These are phyloP conservation scores for Neurospora africana DNA, from an alignment of 495 filamentous ascomycete genomes.

Conservation along the genomic window DNA sequence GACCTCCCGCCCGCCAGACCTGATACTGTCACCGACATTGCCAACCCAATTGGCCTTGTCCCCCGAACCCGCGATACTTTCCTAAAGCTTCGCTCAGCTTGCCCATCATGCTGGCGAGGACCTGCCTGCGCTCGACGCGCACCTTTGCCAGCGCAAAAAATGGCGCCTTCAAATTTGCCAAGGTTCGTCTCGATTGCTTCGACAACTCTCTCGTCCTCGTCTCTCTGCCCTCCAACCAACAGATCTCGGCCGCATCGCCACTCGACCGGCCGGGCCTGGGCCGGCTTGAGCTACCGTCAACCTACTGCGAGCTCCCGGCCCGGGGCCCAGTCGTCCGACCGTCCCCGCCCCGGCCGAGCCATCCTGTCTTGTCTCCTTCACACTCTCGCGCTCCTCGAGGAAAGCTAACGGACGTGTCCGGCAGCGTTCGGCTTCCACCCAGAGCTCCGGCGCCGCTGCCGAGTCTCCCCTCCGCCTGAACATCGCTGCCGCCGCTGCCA, in stretches of 20 bases:
- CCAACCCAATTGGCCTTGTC: constrained; percentile 31
- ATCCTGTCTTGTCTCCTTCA: neutral
- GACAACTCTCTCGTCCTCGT: neutral
- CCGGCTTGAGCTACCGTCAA: neutral
- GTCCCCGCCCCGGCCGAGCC: neutral
- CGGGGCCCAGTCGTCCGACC: neutral
- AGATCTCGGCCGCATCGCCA: neutral
- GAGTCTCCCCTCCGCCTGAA: constrained; percentile 58
- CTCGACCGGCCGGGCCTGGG: neutral
- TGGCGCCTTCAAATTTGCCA: constrained; percentile 46
- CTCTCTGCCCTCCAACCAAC: neutral
- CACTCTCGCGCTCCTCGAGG: constrained; percentile 1
- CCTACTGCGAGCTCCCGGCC: neutral
- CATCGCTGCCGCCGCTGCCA: constrained; percentile 71
- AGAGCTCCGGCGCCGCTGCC: constrained; percentile 45
- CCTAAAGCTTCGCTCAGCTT: constrained; percentile 36
- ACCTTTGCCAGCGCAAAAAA: constrained; percentile 59
- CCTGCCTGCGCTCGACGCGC: constrained; percentile 71
- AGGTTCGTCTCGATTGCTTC: constrained; percentile 38
- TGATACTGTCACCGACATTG: constrained; percentile 20
- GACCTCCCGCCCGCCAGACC: constrained; percentile 17
- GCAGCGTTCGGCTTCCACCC: constrained; percentile 53
- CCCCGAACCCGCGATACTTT: constrained; percentile 20
- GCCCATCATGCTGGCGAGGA: constrained; percentile 76
- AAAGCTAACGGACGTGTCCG: constrained; percentile 20